A percentile compares a stretch with the other conserved stretches of the same genome.
Evolutionary conservation across 345 rosid genomes (phyloP).

Genomic region (Pistacia vera): DNA sequence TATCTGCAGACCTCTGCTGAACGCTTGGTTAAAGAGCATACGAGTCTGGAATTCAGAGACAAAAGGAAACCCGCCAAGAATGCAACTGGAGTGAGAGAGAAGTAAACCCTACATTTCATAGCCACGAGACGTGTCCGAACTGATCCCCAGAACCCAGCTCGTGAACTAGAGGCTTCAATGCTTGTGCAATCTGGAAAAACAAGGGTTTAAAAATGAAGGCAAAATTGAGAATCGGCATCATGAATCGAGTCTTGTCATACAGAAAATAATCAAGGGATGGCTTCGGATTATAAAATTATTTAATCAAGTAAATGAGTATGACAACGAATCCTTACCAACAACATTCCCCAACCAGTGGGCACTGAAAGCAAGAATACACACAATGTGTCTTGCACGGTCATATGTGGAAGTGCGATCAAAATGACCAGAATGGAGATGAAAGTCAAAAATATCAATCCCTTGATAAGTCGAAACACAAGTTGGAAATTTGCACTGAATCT

Average conservation of each 20-base stretch:
- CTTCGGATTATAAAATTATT: neutral
- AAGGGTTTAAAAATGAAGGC: neutral
- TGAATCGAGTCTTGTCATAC: neutral
- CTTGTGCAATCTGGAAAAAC: constrained; percentile 82
- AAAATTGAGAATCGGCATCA: neutral
- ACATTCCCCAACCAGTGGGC: constrained; percentile 99
- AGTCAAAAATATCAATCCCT: constrained; percentile 93
- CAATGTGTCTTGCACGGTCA: constrained; percentile 84
- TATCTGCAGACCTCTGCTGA: constrained; percentile 98
- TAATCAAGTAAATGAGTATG: neutral
- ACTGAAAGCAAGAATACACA: constrained; percentile 95
- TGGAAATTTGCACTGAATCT: constrained; percentile 94
- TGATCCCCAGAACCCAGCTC: constrained; percentile 92
- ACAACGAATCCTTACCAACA: constrained; percentile 57
- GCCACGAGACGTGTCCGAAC: constrained; percentile 85
- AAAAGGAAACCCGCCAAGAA: constrained; percentile 98
- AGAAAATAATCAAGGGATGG: neutral
- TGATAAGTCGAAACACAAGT: constrained; percentile 88
- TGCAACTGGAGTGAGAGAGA: constrained; percentile 94
- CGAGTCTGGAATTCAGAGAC: constrained; percentile 99
- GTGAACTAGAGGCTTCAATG: constrained; percentile 76
- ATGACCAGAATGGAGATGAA: constrained; percentile 75
- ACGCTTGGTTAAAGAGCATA: constrained; percentile 99
- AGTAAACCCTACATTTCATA: constrained; percentile 96
- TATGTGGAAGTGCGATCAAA: constrained; percentile 78